These are phyloP conservation scores for Haplographium delicatum DNA, from an alignment of 495 filamentous ascomycete genomes.

Conservation along the genomic window DNA sequence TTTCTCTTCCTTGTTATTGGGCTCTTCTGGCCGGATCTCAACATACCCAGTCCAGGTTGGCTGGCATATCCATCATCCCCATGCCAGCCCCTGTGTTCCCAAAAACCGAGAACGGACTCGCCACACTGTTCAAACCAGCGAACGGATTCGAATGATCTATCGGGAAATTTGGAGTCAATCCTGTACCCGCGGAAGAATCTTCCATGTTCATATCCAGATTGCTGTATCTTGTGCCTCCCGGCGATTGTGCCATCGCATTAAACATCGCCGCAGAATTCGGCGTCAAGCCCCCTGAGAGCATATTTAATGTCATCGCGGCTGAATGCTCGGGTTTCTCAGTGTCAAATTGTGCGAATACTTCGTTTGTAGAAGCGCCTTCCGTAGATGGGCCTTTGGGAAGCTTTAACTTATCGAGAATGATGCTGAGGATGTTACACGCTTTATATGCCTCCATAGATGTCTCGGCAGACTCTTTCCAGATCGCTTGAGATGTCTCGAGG, in stretches of 20 bases:
- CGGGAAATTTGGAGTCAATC: conserved; percentile 19
- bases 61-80: conserved; percentile 24
- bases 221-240: conserved; percentile 16
- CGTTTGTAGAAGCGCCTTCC: conserved; percentile 19
- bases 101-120: conserved; percentile 22
- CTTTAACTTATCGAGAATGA: conserved; percentile 75
- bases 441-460: conserved; percentile 87
- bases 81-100: conserved; percentile 17
- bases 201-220: conserved; percentile 24
- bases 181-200: conserved; percentile 14
- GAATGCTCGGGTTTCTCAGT: conserved; percentile 52
- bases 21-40: neutral
- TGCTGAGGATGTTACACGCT: conserved; percentile 65
- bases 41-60: conserved; percentile 27
- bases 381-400: conserved; percentile 3
- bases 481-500: conserved; percentile 64
- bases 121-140: conserved; percentile 16
- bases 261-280: conserved; percentile 43
- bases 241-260: conserved; percentile 19
- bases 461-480: conserved; percentile 72
- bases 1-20: no score
- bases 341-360: conserved; percentile 25
- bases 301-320: conserved; percentile 76
- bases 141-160: conserved; percentile 20
- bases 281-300: conserved; percentile 67